Conservation (phyloP, 139 green algal species). For the Tetradesmus lagerheimii region DNA sequence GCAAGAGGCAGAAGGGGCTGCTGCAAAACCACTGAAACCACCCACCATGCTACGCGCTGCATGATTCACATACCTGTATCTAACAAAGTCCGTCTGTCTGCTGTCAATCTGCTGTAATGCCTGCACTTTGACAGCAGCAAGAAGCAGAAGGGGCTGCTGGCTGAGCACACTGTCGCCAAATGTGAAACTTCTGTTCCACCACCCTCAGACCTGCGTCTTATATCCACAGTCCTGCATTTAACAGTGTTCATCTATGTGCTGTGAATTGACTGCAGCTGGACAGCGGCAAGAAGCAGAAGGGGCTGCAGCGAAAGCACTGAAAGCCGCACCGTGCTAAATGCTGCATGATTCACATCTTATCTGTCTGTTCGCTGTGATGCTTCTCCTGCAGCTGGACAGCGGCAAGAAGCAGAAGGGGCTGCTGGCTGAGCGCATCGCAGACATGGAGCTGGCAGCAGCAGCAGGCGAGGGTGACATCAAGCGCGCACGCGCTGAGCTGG, state of each 20-base stretch:
- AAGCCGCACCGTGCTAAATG: too few relatives aligned
- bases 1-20: constrained; percentile 47
- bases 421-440: constrained; percentile 20
- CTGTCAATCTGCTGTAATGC: background rate
- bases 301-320: constrained; percentile 25
- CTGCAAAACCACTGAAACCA: constrained; percentile 26
- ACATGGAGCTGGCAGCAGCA: constrained; percentile 39
- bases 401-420: constrained; percentile 39
- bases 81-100: too few relatives aligned
- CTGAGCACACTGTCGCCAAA: too few relatives aligned
- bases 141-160: too few relatives aligned
- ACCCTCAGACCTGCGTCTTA: too few relatives aligned
- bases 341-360: too few relatives aligned
- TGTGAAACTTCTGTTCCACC: too few relatives aligned
- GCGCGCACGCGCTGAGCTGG: constrained; percentile 35
- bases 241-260: too few relatives aligned
- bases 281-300: constrained; percentile 46
- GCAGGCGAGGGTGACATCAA: constrained; percentile 42
- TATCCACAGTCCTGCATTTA: too few relatives aligned
- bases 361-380: too few relatives aligned
- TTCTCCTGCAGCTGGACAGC: constrained; percentile 26
- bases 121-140: constrained; percentile 29
- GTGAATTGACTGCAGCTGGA: constrained; percentile 44
- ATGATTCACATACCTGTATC: too few relatives aligned
- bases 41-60: too few relatives aligned